These are phyloP conservation scores for Elsinoe australis DNA, from an alignment of 2,329 filamentous ascomycete species.

Conservation along the genomic window DNA sequence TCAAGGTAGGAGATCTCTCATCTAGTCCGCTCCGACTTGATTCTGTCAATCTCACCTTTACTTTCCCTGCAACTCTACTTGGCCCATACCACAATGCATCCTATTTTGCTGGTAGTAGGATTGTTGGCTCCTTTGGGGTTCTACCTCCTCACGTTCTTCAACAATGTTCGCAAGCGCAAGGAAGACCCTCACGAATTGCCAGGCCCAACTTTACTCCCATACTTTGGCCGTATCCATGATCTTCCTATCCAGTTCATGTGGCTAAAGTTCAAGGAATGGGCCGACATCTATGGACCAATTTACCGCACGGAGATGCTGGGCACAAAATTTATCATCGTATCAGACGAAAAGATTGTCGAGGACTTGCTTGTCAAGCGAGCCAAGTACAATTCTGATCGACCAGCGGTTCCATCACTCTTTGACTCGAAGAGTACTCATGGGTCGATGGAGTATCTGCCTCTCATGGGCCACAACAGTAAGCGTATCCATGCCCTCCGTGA, in stretches of 20 bases:
- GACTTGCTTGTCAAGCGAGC: constrained; percentile 47
- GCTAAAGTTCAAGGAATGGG: constrained; percentile 44
- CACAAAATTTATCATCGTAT: constrained; percentile 42
- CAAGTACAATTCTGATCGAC: constrained; percentile 46
- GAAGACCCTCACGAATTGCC: constrained; percentile 32
- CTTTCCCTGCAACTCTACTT: neutral
- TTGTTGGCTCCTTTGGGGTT: constrained; percentile 35
- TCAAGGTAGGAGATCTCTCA: too few species aligned
- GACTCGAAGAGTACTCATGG: constrained; percentile 49
- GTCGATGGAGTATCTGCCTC: constrained; percentile 49
- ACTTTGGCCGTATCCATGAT: constrained; percentile 38
- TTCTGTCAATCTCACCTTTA: constrained; percentile 3
- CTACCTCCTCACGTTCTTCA: constrained; percentile 29
- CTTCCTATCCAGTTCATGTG: constrained; percentile 45
- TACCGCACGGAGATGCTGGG: constrained; percentile 33
- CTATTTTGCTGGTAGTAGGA: constrained; percentile 33
- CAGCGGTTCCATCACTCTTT: constrained; percentile 45
- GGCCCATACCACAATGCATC: constrained; percentile 31
- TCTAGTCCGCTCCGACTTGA: too few species aligned
- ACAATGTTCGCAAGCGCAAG: constrained; percentile 30
- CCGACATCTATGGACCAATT: constrained; percentile 30
- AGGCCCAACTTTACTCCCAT: constrained; percentile 35
- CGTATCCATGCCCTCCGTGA: constrained; percentile 13
- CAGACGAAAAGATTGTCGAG: constrained; percentile 47
- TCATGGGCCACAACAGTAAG: constrained; percentile 51